phyloP scores from a whole-genome alignment of 2,329 filamentous ascomycete genomes.

The Cercospora sp. region DNA sequence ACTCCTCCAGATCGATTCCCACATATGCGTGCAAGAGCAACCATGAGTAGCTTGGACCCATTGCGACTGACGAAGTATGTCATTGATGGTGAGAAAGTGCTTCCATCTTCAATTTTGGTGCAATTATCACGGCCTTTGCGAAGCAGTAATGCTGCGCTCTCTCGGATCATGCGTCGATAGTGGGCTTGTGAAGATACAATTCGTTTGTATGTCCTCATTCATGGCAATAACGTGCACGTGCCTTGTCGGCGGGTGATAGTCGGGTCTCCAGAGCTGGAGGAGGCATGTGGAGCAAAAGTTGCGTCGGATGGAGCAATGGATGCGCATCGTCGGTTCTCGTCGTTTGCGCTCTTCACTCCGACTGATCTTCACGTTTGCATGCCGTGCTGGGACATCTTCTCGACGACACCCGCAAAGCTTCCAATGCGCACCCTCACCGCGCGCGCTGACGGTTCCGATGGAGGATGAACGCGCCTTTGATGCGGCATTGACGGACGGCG shows the following conservation, averaged over 20 bases:
- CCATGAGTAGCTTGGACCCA: not conserved
- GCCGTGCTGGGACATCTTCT: not conserved
- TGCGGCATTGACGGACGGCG: not conserved
- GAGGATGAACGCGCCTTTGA: not conserved
- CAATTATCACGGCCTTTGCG: not conserved
- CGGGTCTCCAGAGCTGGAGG: constrained; percentile 1
- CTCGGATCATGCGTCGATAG: not conserved
- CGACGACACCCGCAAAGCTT: not conserved
- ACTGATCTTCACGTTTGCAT: not conserved
- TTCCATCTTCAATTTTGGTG: not conserved
- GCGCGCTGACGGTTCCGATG: not conserved
- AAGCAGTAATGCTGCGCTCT: not conserved
- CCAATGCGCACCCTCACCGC: constrained; percentile 2
- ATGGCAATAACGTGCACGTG: not conserved
- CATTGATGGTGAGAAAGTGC: not conserved
- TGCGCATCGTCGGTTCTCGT: not conserved
- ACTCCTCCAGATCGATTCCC: not conserved
- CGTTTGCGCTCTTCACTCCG: not conserved
- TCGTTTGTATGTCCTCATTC: not conserved
- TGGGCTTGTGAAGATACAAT: not conserved
- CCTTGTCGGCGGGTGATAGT: not conserved
- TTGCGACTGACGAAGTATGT: not conserved
- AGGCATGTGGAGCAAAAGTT: not conserved
- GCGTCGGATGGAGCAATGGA: constrained; percentile 3
- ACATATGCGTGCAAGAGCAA: not conserved